Base-by-base conservation (phyloP, 202 grass and related monocot genomes). In the Saccharum hybrid region DNA sequence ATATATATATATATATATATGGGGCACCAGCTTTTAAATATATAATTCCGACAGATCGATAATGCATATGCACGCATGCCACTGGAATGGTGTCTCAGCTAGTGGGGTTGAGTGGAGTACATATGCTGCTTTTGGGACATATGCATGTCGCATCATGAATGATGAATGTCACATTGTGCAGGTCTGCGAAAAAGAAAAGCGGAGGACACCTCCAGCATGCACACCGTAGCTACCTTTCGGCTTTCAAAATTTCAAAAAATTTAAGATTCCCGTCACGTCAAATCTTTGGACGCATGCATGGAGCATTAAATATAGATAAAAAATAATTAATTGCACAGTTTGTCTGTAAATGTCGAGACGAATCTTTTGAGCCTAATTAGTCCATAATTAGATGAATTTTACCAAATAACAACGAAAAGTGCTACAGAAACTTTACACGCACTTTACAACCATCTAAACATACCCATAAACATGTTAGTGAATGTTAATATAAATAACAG, bases 61-160 rank as follows among this genome's bases (percentile, higher is more conserved):
- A 9, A 8, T 10, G 16, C 34, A 42, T 33, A 34, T 69, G 52
- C 57, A 61, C 21, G 8, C 21, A 26, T 10, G 19, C 21, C 57
- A 70, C 38, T 70, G n/a, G 67, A 43, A 4, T 7, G 67, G 41
- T 34, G 41, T n/a, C 19, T 43, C 67, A 43, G 39, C 67, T 43
- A 70, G 67, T 26, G 38, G n/a, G n/a, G 67, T 43, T 70, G 10
- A 23, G 26, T 68, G 36, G 36, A 68, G 16, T n/a, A 39, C 8
- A 66, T 66, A n/a, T 22, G 67, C 14, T 42, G 67, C 66, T 69
- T 69, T 69, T 39, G 67, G 2, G 67, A 43, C 67, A 43, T 13
- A 15, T 5, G 43, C 46, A 49, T 49, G 43, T 46, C 43, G 66
- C 66, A 69, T 42, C 66, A 69, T 42, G 66, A 69, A 39, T 22